phyloP scores from a whole-genome alignment of 164 flowering plant species.

The Berberis vulgaris region DNA sequence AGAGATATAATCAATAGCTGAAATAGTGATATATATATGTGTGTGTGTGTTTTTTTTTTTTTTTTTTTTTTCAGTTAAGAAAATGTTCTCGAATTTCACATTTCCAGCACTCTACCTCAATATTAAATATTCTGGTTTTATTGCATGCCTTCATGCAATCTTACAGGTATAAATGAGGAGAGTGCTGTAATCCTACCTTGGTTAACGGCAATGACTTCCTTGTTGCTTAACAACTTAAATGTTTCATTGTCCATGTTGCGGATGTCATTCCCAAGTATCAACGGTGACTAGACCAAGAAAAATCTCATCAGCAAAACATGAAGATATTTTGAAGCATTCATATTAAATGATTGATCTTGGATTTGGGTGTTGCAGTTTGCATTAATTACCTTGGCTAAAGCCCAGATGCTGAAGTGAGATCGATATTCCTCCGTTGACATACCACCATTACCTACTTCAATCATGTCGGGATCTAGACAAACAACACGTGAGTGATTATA shows the following conservation, averaged over 20 bases:
- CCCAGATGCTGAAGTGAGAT: slow-evolving; percentile 1
- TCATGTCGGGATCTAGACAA: neutral
- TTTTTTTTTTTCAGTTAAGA: neutral
- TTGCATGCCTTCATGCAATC: neutral
- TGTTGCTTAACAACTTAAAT: slow-evolving; percentile 42
- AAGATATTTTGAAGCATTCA: no score
- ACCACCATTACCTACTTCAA: slow-evolving; percentile 1
- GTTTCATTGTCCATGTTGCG: slow-evolving; percentile 38
- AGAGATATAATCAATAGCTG: neutral
- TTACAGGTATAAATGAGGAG: neutral
- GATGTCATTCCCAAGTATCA: slow-evolving; percentile 73
- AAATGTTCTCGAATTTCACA: neutral
- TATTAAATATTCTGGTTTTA: neutral
- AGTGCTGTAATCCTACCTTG: neutral
- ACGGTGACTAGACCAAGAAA: slow-evolving; percentile 45
- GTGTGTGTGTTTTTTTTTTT: neutral
- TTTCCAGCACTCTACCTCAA: no score
- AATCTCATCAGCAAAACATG: neutral
- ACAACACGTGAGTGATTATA: neutral
- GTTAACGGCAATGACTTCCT: slow-evolving; percentile 40
- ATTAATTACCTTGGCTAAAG: neutral
- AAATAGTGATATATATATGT: no score
- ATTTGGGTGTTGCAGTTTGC: neutral
- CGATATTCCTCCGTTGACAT: neutral
- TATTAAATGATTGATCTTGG: no score